Conservation (phyloP, 805 yeast genomes). For the Cyberlindnera xylosilytica region DNA sequence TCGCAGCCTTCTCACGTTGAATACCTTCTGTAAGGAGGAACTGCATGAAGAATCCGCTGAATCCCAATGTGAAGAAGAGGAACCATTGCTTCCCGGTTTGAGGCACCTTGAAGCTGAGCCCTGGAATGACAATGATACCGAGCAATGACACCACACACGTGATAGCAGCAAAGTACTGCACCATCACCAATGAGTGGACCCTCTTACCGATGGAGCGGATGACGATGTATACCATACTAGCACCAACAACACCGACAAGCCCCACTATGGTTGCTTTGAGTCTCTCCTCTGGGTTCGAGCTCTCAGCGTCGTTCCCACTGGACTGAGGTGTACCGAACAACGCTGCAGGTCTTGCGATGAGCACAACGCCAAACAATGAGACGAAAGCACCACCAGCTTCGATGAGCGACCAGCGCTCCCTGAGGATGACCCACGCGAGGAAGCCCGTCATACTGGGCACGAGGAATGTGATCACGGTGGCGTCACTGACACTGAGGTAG, state of each 20-base stretch:
- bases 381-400: slow-evolving; percentile 69
- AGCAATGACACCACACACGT: slow-evolving; percentile 52
- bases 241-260: slow-evolving; percentile 65
- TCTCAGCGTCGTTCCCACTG: slow-evolving; percentile 26
- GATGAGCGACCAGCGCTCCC: slow-evolving; percentile 60
- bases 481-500: slow-evolving; percentile 75
- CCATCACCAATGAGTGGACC: slow-evolving; percentile 80
- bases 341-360: slow-evolving; percentile 80
- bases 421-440: slow-evolving; percentile 62
- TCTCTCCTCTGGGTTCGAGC: slow-evolving; percentile 49
- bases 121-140: slow-evolving; percentile 54
- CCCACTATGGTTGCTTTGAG: slow-evolving; percentile 63
- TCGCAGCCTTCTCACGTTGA: slow-evolving; percentile 75
- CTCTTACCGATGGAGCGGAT: slow-evolving; percentile 72
- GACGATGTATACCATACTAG: slow-evolving; percentile 64
- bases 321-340: slow-evolving; percentile 47
- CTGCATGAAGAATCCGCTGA: slow-evolving; percentile 82
- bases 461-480: slow-evolving; percentile 75
- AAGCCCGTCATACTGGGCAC: slow-evolving; percentile 75
- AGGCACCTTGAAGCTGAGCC: slow-evolving; percentile 59
- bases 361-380: slow-evolving; percentile 71
- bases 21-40: slow-evolving; percentile 76
- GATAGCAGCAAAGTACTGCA: slow-evolving; percentile 67
- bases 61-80: slow-evolving; percentile 57
- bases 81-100: slow-evolving; percentile 63